Base-by-base conservation (phyloP, 2,329 filamentous ascomycete species). In the Xylaria sp. region DNA sequence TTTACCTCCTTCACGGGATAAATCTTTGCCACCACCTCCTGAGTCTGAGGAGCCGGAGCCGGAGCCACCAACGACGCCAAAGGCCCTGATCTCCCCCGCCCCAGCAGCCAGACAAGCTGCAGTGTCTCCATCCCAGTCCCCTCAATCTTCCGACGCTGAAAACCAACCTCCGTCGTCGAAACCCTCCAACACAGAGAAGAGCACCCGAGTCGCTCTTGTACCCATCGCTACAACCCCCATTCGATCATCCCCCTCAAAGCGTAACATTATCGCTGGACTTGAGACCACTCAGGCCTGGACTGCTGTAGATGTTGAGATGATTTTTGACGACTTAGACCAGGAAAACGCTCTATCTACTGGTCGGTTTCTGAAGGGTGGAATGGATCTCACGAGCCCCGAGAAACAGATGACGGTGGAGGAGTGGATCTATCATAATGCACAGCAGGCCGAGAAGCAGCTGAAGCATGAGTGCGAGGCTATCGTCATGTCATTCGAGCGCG, bases 351-450 rank as follows among this genome's bases (percentile, higher is more conserved):
- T 83, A 1, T 82, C 56, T 7, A 66, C 71, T 15, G 54, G 82
- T 20, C 71, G 66, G 10, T 81, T 88, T 31, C 78, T 90, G 17
- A 84, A 83, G 65, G 83, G 85, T 46, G 89, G 88, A 13, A 84
- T 84, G 0, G 87, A 87, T 15, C 81, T 99, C 62, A 91, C 88
- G 2, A 92, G 87, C 62, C 88, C 90, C 0, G 96, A 98, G 82
- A 94, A 92, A 83, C 84, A 87, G 44, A 97, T 99, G 94, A 95
- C 90, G 5, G 93, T 98, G 0, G 93, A 97, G 79, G 90, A 97
- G 79, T 99, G 95, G 93, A 92, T 99, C 46, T 84, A 90, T 66
- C 88, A 90, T 80, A 94, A 96, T 73, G 96, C 96, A 0, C 86
- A 87, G 69, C 85, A 90, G 77, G 93, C 93, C 0, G 94, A 98